Evolutionary conservation across 2,329 filamentous ascomycete genomes (phyloP), one percentile per base, ranked within the genome.

Genomic region (Bipolaris zeicola): DNA sequence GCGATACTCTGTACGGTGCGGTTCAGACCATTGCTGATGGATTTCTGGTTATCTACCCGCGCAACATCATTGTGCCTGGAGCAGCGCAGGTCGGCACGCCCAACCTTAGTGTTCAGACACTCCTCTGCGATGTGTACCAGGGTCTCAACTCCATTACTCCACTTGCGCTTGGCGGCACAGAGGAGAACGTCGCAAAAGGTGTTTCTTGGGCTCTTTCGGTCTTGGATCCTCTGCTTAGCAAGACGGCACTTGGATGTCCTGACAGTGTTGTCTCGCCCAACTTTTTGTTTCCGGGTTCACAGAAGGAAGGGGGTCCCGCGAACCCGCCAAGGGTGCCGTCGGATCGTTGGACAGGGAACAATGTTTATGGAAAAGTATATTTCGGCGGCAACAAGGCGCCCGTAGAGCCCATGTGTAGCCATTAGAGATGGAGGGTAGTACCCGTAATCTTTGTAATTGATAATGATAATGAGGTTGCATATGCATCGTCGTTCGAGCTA

Each of bases 1-100:
- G 73, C 3, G 72, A 77, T 0, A 71, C 76, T 0, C 81, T 82
- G 45, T 85, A 82, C 55, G 77, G 77, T 22, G 70, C 82, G 6
- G 67, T 81, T 2, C 71, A 64, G 39, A 65, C 71, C 6, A 51
- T 77, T 33, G 63, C 65, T 20, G 71, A 77, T 28, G 73, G 58
- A 5, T 73, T 74, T 50, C 58, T 66, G 7, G 41, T 60, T 11
- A 75, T 76, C 56, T 77, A 76, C 46, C 65, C 74, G 7, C 62
- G 61, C 20, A 74, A 74, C 60, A 67, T 70, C 20, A 67, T 76
- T 41, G 62, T 65, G 0, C 72, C 71, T 47, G 58, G 48, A 4
- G 60, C 66, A 37, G 61, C 65, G 4, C 68, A 76, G 45, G 37
- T 76, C 28, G 71, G 71, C 14, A 74, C 69, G 0, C 60, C 64